Evolutionary conservation across 2,329 filamentous ascomycete genomes (phyloP).

Genomic region (Cytospora piceae): DNA sequence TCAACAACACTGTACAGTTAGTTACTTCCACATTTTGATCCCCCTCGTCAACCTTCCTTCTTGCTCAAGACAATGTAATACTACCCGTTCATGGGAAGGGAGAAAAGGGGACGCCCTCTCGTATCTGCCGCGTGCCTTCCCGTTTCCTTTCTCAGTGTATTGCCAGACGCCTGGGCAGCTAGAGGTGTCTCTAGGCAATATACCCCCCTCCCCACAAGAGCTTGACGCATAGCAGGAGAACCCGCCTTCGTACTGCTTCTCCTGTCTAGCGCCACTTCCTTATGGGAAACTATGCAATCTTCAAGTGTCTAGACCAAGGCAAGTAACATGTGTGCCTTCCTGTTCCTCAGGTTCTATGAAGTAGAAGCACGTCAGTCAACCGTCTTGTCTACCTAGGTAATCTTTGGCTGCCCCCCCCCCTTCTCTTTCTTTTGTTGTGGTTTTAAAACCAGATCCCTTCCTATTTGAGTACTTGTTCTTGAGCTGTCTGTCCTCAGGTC

Average conservation of each 20-base stretch:
- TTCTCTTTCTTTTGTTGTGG: not conserved
- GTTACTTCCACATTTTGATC: slow-evolving; percentile 13
- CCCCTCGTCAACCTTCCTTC: not conserved
- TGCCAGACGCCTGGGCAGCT: slow-evolving; percentile 1
- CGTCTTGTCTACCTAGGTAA: not conserved
- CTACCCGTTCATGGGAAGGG: slow-evolving; percentile 4
- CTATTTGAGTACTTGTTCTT: slow-evolving; percentile 15
- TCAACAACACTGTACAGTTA: slow-evolving; percentile 18
- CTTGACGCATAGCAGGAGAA: slow-evolving; percentile 16
- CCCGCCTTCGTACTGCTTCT: slow-evolving; percentile 9
- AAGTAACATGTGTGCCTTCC: slow-evolving; percentile 4
- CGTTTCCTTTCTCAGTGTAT: not conserved
- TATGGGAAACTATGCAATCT: not conserved
- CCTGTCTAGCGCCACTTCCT: slow-evolving; percentile 4
- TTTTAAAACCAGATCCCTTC: not conserved
- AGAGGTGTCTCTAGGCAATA: not conserved
- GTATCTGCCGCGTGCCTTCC: slow-evolving; percentile 22
- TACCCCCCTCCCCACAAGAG: not conserved
- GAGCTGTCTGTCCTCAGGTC: not conserved
- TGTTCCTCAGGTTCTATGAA: not conserved
- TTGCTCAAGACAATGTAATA: not conserved
- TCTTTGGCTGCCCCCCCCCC: not conserved
- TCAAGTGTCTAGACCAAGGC: not conserved
- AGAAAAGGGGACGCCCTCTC: slow-evolving; percentile 2
- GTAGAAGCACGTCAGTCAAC: slow-evolving; percentile 8